Evolutionary conservation across 257 asterid genomes (phyloP).

Genomic region (Fraxinus americana): DNA sequence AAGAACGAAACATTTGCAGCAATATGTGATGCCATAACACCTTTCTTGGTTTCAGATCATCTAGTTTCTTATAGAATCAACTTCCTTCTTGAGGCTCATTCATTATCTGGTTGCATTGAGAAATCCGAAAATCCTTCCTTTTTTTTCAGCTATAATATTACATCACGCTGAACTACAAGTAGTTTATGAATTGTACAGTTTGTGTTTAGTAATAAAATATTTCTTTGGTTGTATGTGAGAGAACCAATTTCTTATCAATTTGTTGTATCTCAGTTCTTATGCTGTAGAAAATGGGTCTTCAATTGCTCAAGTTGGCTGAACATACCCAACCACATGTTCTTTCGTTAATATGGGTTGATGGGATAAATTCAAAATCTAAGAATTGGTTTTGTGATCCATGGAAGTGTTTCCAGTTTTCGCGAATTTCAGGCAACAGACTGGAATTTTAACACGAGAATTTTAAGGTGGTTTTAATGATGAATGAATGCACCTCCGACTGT

Average conservation of each 20-base stretch:
- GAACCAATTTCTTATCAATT: neutral
- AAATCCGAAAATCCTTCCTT: conserved; percentile 15
- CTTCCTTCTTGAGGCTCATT: conserved; percentile 39
- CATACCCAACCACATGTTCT: neutral
- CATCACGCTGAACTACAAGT: conserved; percentile 7
- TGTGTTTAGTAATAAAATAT: neutral
- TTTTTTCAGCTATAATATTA: neutral
- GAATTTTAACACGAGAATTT: neutral
- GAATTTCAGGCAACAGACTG: neutral
- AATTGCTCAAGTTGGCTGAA: neutral
- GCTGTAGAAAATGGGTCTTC: neutral
- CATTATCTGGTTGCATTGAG: conserved; percentile 26
- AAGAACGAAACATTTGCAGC: conserved; percentile 74
- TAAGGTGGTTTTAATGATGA: neutral
- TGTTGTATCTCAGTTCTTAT: neutral
- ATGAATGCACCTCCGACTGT: neutral
- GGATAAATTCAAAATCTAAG: neutral
- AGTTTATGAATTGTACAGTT: conserved; percentile 24
- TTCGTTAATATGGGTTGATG: neutral
- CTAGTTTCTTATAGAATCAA: conserved; percentile 24
- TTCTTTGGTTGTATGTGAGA: neutral
- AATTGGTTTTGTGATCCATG: neutral
- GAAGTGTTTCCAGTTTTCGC: neutral
- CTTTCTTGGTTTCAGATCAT: neutral
- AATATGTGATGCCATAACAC: conserved; percentile 53